Evolutionary conservation across 148 eudicot species (phyloP).

Genomic region (Rhododendron williamsianum): DNA sequence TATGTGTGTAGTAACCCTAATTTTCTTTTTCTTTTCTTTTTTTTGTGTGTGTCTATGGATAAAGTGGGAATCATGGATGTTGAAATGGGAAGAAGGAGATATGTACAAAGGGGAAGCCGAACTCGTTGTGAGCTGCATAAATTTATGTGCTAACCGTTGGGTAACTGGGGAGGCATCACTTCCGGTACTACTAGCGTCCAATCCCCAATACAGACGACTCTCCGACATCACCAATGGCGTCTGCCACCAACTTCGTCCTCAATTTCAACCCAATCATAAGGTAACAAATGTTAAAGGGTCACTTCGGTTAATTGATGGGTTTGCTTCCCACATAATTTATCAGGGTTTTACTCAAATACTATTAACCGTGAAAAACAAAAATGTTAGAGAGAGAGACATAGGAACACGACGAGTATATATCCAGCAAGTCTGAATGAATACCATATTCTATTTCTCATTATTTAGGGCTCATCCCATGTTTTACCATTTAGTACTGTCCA

Average conservation of each 20-base stretch:
- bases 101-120: slow-evolving; percentile 45
- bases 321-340: too few relatives aligned
- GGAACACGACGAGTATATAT: not conserved
- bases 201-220: slow-evolving; percentile 35
- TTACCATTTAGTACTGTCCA: not conserved
- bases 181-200: not conserved
- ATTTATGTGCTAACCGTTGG: slow-evolving; percentile 35
- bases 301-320: too few relatives aligned
- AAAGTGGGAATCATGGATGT: slow-evolving; percentile 40
- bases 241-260: slow-evolving; percentile 42
- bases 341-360: too few relatives aligned
- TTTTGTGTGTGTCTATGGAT: not conserved
- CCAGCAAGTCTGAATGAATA: not conserved
- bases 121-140: slow-evolving; percentile 43
- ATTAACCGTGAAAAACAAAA: too few relatives aligned
- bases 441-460: not conserved
- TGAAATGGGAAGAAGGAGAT: slow-evolving; percentile 51
- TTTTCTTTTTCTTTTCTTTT: too few relatives aligned
- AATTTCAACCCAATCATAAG: slow-evolving; percentile 25
- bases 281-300: slow-evolving; percentile 1
- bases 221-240: slow-evolving; percentile 34
- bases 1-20: too few relatives aligned
- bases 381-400: not conserved
- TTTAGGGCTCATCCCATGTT: not conserved
- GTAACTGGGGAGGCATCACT: slow-evolving; percentile 12